Conservation (phyloP, 2,329 filamentous ascomycete species). For the Fusarium sambucinum region DNA sequence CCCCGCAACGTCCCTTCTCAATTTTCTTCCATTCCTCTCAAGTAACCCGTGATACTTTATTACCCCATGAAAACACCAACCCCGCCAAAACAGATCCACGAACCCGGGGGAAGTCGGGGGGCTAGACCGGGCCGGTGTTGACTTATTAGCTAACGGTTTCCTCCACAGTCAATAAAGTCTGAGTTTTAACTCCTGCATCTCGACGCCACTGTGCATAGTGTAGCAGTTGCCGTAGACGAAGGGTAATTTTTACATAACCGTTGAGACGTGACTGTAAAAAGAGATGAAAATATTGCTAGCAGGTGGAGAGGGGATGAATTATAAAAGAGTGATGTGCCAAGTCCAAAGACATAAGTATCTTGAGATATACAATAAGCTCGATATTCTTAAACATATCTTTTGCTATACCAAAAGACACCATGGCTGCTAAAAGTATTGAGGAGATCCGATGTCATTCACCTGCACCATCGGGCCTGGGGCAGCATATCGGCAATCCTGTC, state of each 20-base stretch:
- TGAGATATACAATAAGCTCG: neutral
- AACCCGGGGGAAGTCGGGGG: constrained; percentile 34
- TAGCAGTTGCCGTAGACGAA: neutral
- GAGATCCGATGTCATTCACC: constrained; percentile 19
- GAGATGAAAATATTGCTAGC: neutral
- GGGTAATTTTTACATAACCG: constrained; percentile 33
- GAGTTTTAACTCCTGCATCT: constrained; percentile 15
- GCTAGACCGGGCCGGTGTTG: constrained; percentile 26
- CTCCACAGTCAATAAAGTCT: constrained; percentile 2
- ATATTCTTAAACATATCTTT: neutral
- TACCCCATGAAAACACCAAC: constrained; percentile 38
- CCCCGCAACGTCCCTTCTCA: neutral
- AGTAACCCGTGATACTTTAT: constrained; percentile 15
- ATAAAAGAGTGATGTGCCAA: constrained; percentile 27
- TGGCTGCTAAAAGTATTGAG: constrained; percentile 29
- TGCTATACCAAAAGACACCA: neutral
- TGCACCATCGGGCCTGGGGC: neutral
- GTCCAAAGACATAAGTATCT: neutral
- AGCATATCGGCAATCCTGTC: constrained; percentile 31
- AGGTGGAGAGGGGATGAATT: neutral
- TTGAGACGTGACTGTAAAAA: neutral
- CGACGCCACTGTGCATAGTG: constrained; percentile 4
- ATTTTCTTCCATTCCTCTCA: constrained; percentile 10
- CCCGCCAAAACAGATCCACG: constrained; percentile 30
- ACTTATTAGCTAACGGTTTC: constrained; percentile 39